Base-by-base conservation (phyloP, 2,329 filamentous ascomycete species). In the Arthrobotrys megalospora region DNA sequence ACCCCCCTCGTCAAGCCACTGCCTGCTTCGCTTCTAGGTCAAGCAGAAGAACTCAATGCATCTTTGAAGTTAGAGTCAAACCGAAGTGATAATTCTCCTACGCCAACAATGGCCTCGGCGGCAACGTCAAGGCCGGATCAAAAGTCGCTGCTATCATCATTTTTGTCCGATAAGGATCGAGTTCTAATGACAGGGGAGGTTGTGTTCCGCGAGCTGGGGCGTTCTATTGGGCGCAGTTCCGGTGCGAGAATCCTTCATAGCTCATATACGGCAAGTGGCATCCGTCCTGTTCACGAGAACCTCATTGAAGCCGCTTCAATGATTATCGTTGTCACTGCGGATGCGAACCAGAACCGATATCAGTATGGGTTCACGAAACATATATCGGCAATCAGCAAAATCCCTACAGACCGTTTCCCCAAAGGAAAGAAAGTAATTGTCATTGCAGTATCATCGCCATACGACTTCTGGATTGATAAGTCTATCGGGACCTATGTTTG, bases 311-410 rank as follows among this genome's bases (percentile, higher is more conserved):
- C 88, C 66, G 90, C 90, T 6, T 87, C 87, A 50, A 86, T 86
- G 1, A 85, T 92, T 41, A 83, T 93, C 14, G 89, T 92, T 70
- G 88, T 92, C 72, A 97, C 95, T 0, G 95, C 95, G 8, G 95
- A 98, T 85, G 94, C 94, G 0, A 97, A 97, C 83, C 89, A 94
- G 47, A 97, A 98, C 82, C 86, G 97, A 12, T 98, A 97, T 83
- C 95, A 98, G 83, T 90, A 93, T 63, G 94, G 94, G 0, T 98
- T 98, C 83, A 95, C 95, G 1, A 98, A 97, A 83, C 95, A 98
- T 81, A 93, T 97, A 7, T 92, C 94, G 11, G 96, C 97, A 91
- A 95, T 97, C 85, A 97, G 94, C 85, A 93, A 92, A 21, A 92
- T 94, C 89, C 88, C 93, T 72, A 89, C 90, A 6, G 90, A 91